Evolutionary conservation across 768 basidiomycete genomes (phyloP).

Genomic region (Suillus subaureus): DNA sequence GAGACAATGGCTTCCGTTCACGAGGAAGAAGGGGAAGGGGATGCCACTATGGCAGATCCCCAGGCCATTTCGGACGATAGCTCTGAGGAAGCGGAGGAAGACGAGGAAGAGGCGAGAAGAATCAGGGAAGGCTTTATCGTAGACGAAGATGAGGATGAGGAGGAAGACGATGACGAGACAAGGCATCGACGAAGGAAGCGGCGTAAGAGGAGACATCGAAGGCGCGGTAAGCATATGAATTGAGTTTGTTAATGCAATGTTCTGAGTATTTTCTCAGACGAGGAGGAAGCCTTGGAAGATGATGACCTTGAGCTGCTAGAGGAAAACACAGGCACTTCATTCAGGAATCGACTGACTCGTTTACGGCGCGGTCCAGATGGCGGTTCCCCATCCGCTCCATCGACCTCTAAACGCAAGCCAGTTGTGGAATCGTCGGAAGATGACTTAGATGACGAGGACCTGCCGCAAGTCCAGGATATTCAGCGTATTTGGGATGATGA

Average conservation of each 20-base stretch:
- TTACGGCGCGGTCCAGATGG: conserved; percentile 76
- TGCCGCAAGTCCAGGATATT: conserved; percentile 57
- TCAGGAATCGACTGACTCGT: conserved; percentile 73
- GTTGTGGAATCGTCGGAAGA: conserved; percentile 78
- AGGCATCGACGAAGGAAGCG: conserved; percentile 62
- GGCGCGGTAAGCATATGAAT: conserved; percentile 42
- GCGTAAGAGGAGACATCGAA: conserved; percentile 65
- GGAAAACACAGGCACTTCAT: conserved; percentile 83
- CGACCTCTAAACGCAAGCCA: conserved; percentile 58
- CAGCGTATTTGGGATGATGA: conserved; percentile 84
- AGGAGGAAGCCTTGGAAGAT: conserved; percentile 80
- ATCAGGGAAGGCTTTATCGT: conserved; percentile 93
- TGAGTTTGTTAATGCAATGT: conserved; percentile 14
- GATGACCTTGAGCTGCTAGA: conserved; percentile 81
- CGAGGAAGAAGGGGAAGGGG: conserved; percentile 52
- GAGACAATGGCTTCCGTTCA: conserved; percentile 60
- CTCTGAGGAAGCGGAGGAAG: conserved; percentile 89
- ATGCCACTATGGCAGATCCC: conserved; percentile 51
- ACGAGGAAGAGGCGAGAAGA: conserved; percentile 81
- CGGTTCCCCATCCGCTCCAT: conserved; percentile 64
- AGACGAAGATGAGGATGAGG: conserved; percentile 85
- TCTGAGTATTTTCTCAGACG: conserved; percentile 39
- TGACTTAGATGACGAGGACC: conserved; percentile 61
- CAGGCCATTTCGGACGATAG: conserved; percentile 67
- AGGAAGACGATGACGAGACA: conserved; percentile 58